Evolutionary conservation across 305 asterid species (phyloP).

Genomic region (Fraxinus xanthoxyloides): DNA sequence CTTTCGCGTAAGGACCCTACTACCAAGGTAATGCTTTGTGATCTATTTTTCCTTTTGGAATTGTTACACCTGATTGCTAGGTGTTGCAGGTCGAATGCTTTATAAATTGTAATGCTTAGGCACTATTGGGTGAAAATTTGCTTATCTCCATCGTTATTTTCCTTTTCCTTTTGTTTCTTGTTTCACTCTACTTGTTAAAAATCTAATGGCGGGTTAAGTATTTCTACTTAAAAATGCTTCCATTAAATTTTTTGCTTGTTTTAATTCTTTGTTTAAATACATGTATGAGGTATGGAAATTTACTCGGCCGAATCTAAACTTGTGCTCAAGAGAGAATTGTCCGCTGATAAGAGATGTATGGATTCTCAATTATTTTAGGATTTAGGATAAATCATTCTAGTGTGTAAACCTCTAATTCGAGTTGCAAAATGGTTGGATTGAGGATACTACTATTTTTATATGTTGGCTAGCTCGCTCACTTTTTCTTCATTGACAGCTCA

Average conservation of each 20-base stretch:
- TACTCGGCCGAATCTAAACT: background rate
- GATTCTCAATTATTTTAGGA: background rate
- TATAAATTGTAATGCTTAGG: background rate
- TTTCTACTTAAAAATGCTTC: background rate
- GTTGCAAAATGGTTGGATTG: constrained; percentile 3
- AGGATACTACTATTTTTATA: background rate
- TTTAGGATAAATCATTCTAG: background rate
- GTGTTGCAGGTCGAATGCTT: constrained; percentile 6
- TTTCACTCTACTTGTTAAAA: background rate
- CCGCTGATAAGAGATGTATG: background rate
- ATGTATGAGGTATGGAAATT: constrained; percentile 6
- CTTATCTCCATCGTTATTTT: background rate
- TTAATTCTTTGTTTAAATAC: constrained; percentile 10
- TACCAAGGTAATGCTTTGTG: constrained; percentile 62
- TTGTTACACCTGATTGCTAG: background rate
- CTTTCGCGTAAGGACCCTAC: constrained; percentile 92
- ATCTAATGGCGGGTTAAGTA: background rate
- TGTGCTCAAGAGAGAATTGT: background rate
- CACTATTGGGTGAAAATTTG: background rate
- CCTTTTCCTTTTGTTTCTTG: background rate
- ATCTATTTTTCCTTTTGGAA: background rate
- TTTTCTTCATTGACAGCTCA: constrained; percentile 58
- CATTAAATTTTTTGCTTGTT: background rate
- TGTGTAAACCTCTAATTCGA: background rate
- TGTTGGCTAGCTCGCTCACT: constrained; percentile 26